These are phyloP conservation scores for Fagus sylvatica DNA, from an alignment of 306 rosid genomes.

Conservation along the genomic window DNA sequence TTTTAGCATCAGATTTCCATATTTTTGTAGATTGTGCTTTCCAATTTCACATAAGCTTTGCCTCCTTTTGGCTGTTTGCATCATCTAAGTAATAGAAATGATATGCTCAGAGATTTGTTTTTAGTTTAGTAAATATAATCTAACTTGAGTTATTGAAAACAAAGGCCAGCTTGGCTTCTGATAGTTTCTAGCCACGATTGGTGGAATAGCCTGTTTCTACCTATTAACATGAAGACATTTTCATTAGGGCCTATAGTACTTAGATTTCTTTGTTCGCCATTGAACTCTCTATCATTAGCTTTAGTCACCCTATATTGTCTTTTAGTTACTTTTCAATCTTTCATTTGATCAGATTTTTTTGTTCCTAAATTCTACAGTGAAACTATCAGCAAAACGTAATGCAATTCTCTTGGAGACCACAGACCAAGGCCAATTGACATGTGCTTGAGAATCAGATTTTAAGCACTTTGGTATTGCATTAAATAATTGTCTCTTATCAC, in stretches of 20 bases:
- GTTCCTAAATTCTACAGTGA: background rate
- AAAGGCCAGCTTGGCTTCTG: background rate
- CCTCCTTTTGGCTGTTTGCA: background rate
- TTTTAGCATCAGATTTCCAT: background rate
- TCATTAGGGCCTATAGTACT: background rate
- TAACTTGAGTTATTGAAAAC: too few species aligned
- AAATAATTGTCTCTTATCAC: constrained; percentile 6
- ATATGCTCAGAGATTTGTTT: background rate
- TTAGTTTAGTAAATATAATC: background rate
- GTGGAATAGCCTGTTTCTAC: background rate
- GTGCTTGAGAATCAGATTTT: background rate
- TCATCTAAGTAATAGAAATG: background rate
- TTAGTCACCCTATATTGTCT: background rate
- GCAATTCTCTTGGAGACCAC: constrained; percentile 7
- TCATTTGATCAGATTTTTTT: background rate
- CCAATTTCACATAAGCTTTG: background rate
- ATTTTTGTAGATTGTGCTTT: background rate
- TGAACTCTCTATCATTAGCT: background rate
- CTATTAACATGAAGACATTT: background rate
- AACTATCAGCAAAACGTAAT: background rate
- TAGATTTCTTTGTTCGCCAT: background rate
- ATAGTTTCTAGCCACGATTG: background rate
- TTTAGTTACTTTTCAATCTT: background rate
- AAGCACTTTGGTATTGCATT: background rate
- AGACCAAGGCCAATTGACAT: background rate